Conservation (phyloP, 352 stramenopile species). For the Phytophthora syringae region DNA sequence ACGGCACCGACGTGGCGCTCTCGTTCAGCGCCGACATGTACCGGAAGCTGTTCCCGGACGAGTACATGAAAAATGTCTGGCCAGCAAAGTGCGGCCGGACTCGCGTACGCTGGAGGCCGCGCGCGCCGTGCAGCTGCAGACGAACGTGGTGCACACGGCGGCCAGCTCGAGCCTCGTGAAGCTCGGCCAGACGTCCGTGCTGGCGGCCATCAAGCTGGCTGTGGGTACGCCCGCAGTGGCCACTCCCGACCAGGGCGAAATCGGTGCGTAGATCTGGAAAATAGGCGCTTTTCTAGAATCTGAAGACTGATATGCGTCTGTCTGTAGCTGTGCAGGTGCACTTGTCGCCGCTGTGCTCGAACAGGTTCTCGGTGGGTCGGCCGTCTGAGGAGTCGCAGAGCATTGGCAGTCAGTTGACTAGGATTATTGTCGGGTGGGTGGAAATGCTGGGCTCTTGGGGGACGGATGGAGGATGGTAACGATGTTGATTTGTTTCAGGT, state of each 20-base stretch:
- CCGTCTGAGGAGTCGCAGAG: constrained; percentile 80
- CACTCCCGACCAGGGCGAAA: constrained; percentile 78
- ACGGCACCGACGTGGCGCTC: constrained; percentile 38
- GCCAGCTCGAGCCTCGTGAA: constrained; percentile 80
- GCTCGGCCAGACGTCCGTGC: constrained; percentile 72
- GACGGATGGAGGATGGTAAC: neutral
- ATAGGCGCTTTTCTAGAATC: neutral
- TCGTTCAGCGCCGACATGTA: constrained; percentile 77
- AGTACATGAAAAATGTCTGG: constrained; percentile 75
- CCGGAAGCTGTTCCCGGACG: constrained; percentile 74
- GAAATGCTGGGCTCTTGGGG: neutral
- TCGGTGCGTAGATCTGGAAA: constrained; percentile 40
- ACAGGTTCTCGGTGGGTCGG: constrained; percentile 68
- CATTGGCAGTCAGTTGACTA: constrained; percentile 79
- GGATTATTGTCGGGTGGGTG: constrained; percentile 70
- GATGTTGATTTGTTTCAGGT: constrained; percentile 37
- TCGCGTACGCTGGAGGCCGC: constrained; percentile 52
- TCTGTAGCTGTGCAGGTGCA: constrained; percentile 76
- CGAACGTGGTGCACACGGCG: constrained; percentile 64
- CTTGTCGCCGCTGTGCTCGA: constrained; percentile 80
- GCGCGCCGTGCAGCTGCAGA: constrained; percentile 70
- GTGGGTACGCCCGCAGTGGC: constrained; percentile 73
- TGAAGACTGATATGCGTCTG: constrained; percentile 6
- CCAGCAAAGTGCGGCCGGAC: constrained; percentile 65
- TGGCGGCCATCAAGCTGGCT: constrained; percentile 76